Conservation (phyloP, 768 basidiomycete genomes). For the Lyophyllum shimeji region DNA sequence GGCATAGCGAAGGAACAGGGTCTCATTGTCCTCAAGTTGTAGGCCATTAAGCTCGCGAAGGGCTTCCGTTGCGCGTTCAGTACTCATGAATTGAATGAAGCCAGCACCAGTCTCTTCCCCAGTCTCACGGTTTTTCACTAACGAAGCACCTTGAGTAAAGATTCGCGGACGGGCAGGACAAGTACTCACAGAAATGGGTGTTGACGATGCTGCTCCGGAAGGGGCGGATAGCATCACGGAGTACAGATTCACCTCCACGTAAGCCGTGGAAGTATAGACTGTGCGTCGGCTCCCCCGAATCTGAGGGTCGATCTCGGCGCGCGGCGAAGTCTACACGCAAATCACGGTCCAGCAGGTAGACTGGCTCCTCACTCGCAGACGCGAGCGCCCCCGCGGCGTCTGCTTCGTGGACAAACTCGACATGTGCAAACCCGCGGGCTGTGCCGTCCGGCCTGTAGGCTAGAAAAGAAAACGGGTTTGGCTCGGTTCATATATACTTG, state of each 20-base stretch:
- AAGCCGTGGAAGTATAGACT: conserved; percentile 33
- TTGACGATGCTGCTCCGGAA: conserved; percentile 28
- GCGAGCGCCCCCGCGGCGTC: conserved; percentile 37
- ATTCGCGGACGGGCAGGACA: background rate
- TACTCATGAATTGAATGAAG: conserved; percentile 53
- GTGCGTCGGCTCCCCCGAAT: conserved; percentile 20
- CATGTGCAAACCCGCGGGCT: conserved; percentile 43
- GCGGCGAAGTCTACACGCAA: conserved; percentile 40
- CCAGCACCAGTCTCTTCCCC: conserved; percentile 33
- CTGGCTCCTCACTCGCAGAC: conserved; percentile 39
- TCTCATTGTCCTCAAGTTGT: conserved; percentile 32
- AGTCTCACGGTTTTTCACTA: conserved; percentile 33
- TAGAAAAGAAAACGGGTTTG: conserved; percentile 1
- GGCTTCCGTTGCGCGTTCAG: conserved; percentile 48
- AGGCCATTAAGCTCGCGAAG: conserved; percentile 40
- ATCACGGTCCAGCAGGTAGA: conserved; percentile 48
- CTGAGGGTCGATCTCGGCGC: background rate
- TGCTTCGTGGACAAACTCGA: conserved; percentile 37
- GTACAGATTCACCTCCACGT: conserved; percentile 19
- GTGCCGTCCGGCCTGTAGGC: conserved; percentile 34
- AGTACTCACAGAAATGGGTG: conserved; percentile 30
- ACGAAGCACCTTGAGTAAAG: background rate
- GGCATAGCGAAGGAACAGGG: conserved; percentile 42
- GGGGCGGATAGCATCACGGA: conserved; percentile 23
- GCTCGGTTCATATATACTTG: background rate